Evolutionary conservation across 2,329 filamentous ascomycete species (phyloP), one percentile per base, ranked within the genome.

Genomic region (Pseudogymnoascus sp.): DNA sequence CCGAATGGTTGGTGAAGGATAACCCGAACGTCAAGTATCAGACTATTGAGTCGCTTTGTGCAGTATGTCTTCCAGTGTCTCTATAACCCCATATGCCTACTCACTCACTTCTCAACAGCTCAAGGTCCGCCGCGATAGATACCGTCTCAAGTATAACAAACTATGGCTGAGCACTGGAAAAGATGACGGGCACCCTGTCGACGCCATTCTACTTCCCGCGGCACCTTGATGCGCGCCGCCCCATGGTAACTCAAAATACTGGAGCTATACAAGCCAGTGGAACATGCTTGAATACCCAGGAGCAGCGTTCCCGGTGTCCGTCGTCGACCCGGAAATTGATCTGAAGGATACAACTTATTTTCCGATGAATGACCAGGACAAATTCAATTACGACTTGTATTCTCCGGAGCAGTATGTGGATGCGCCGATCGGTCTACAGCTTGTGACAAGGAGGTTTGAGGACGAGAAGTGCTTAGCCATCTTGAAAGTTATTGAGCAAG

Each of bases 201-300:
- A 68, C 42, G 61, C 66, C 15, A 68, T 88, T 17, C 75, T 88
- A 1, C 85, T 82, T 60, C 86, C 86, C 0, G 80, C 78, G 0
- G 80, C 80, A 0, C 81, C 83, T 1, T 79, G 80, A 2, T 76
- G 77, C 2, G 82, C 82, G 17, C 81, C 78, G 75, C 79, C 60
- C 77, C 74, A 61, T 67, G 72, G 42, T 67, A 83, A 62, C 74
- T 83, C 65, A 75, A 75, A 63, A 67, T 87, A 70, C 76, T 89
- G 85, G 84, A 79, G 79, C 1, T 89, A 89, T 67, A 87, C 84
- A 0, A 75, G 80, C 0, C 80, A 84, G 64, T 89, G 85, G 84
- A 89, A 89, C 69, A 69, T 88, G 40, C 78, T 89, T 1, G 85
- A 89, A 69, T 88, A 87, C 69, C 83, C 86, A 0, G 80, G 78